A percentile compares a stretch with the other conserved stretches of the same genome.
These are phyloP conservation scores for Microdochium paspali DNA, from an alignment of 2,329 filamentous ascomycete genomes.

Conservation along the genomic window DNA sequence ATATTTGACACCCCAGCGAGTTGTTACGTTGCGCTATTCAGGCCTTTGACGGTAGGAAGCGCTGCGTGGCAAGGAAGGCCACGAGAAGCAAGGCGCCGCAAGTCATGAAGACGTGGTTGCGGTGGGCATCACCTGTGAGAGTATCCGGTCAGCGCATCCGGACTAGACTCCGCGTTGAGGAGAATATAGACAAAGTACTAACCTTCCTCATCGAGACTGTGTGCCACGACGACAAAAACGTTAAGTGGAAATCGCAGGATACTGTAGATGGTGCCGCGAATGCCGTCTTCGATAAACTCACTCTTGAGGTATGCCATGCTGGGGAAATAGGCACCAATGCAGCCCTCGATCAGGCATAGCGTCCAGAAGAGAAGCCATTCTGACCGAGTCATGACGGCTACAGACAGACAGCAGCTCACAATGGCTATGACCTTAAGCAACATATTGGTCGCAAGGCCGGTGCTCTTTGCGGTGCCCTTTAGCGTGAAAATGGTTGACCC, in stretches of 20 bases:
- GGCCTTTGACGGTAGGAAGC: constrained; percentile 1
- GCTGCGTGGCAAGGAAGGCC: constrained; percentile 2
- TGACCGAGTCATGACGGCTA: constrained; percentile 29
- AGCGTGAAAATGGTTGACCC: constrained; percentile 39
- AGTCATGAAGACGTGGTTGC: constrained; percentile 4
- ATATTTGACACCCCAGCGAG: too few relatives aligned
- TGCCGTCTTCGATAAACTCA: constrained; percentile 40
- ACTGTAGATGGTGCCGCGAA: constrained; percentile 44
- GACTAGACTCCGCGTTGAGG: too few relatives aligned
- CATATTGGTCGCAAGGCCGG: constrained; percentile 18
- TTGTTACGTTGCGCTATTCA: neutral
- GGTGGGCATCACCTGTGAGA: constrained; percentile 3
- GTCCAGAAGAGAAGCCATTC: constrained; percentile 40
- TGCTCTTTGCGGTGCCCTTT: constrained; percentile 16
- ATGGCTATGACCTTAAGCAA: constrained; percentile 23
- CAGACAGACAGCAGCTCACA: constrained; percentile 25
- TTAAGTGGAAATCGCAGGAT: constrained; percentile 48
- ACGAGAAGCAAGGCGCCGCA: constrained; percentile 3
- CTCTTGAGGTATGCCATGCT: constrained; percentile 46
- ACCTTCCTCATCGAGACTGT: constrained; percentile 35
- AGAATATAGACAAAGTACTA: neutral
- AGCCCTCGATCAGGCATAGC: constrained; percentile 47
- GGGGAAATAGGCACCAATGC: constrained; percentile 49
- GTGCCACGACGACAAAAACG: constrained; percentile 37
- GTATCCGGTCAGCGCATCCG: neutral